phyloP scores from a whole-genome alignment of 768 basidiomycete species.

The Termitomyces sp. region DNA sequence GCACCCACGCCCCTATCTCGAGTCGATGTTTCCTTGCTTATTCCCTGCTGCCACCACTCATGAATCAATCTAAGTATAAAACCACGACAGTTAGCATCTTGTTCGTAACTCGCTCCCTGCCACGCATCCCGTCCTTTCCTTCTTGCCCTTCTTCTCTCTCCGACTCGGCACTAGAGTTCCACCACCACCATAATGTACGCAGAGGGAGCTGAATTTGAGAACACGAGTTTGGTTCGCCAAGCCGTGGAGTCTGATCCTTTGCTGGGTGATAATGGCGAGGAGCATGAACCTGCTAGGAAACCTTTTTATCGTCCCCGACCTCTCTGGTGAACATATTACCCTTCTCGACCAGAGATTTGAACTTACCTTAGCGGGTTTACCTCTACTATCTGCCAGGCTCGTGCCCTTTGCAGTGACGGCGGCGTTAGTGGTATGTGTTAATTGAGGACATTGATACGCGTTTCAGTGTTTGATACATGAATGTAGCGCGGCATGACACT shows the following conservation, averaged over 20 bases:
- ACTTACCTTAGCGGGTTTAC: neutral
- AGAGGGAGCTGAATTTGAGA: constrained; percentile 16
- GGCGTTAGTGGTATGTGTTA: constrained; percentile 57
- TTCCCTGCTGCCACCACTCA: constrained; percentile 1
- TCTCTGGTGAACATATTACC: constrained; percentile 34
- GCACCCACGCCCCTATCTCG: neutral
- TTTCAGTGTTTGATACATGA: constrained; percentile 3
- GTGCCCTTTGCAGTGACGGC: constrained; percentile 71
- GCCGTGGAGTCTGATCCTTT: constrained; percentile 20
- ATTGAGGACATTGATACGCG: neutral
- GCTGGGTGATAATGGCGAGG: neutral
- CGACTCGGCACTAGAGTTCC: too few species aligned
- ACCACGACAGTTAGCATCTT: neutral
- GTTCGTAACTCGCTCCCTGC: neutral
- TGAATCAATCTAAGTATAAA: neutral
- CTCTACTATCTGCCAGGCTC: constrained; percentile 46
- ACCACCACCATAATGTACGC: constrained; percentile 15
- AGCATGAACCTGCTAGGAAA: constrained; percentile 29
- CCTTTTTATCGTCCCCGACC: constrained; percentile 51
- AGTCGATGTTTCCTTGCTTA: neutral
- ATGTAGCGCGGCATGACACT: constrained; percentile 81
- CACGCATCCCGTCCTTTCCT: neutral
- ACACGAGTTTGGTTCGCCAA: constrained; percentile 8
- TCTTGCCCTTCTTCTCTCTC: neutral
- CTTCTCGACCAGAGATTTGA: neutral